phyloP scores from a whole-genome alignment of 2,329 filamentous ascomycete species.

The Chaetomium globosum region DNA sequence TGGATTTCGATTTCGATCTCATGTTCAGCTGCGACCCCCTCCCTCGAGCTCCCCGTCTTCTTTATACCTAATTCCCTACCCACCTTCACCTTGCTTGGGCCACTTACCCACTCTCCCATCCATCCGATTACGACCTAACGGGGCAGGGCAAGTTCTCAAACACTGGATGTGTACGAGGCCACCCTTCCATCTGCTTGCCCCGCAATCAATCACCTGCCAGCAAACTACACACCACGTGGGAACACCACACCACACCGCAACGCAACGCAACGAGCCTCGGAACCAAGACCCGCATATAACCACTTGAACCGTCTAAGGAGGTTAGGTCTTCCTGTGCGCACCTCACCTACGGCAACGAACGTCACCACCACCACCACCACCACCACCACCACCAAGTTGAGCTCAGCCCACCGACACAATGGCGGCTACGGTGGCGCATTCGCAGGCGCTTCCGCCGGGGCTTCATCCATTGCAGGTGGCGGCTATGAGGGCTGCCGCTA shows the following conservation, averaged over 20 bases:
- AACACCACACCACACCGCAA: not conserved
- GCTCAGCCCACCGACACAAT: slow-evolving; percentile 21
- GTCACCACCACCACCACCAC: not conserved
- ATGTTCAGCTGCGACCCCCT: slow-evolving; percentile 19
- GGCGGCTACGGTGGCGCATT: slow-evolving; percentile 38
- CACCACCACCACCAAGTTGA: not conserved
- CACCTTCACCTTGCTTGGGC: too few relatives aligned
- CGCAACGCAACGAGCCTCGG: not conserved
- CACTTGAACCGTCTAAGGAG: not conserved
- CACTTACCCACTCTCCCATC: not conserved
- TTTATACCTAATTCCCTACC: not conserved
- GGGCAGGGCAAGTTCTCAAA: too few relatives aligned
- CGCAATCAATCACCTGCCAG: slow-evolving; percentile 14
- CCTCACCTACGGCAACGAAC: not conserved
- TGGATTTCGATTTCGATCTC: slow-evolving; percentile 26
- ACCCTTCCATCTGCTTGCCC: slow-evolving; percentile 6
- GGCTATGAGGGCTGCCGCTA: slow-evolving; percentile 26
- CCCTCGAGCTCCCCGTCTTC: slow-evolving; percentile 3
- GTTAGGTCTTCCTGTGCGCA: not conserved
- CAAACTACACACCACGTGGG: slow-evolving; percentile 3
- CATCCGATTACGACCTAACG: not conserved
- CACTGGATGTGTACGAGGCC: too few relatives aligned
- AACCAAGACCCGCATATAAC: slow-evolving; percentile 1
- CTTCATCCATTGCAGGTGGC: slow-evolving; percentile 36
- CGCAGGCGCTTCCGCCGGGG: slow-evolving; percentile 32